phyloP scores from a whole-genome alignment of 371 early-diverging fungal genomes.

The Apophysomyces elegans region DNA sequence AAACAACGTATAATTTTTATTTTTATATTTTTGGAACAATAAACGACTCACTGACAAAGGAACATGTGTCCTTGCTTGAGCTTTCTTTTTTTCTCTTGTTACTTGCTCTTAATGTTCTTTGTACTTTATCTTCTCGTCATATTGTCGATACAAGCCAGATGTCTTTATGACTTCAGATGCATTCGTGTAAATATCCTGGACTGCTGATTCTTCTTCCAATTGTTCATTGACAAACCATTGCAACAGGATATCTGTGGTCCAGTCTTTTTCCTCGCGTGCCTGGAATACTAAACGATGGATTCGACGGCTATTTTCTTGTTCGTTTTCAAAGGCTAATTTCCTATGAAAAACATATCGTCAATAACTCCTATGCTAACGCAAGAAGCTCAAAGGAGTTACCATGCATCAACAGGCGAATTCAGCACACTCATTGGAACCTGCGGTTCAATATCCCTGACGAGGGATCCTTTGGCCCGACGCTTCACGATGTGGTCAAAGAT shows the following conservation, averaged over 20 bases:
- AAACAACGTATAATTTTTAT: too few relatives aligned
- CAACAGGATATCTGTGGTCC: slow-evolving; percentile 21
- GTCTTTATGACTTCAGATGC: slow-evolving; percentile 17
- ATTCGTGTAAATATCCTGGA: slow-evolving; percentile 25
- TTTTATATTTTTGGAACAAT: too few relatives aligned
- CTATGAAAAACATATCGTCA: slow-evolving; percentile 1
- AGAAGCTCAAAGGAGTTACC: slow-evolving; percentile 5
- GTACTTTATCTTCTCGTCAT: slow-evolving; percentile 19
- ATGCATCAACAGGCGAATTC: slow-evolving; percentile 17
- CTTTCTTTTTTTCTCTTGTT: too few relatives aligned
- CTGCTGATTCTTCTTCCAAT: slow-evolving; percentile 27
- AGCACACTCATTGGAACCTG: slow-evolving; percentile 2
- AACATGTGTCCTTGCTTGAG: too few relatives aligned
- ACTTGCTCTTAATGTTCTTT: slow-evolving; percentile 21
- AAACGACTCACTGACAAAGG: too few relatives aligned
- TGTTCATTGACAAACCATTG: slow-evolving; percentile 32
- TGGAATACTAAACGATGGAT: slow-evolving; percentile 20
- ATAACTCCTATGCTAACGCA: not conserved
- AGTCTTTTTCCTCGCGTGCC: slow-evolving; percentile 25
- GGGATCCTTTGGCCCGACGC: slow-evolving; percentile 24
- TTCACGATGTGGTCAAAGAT: slow-evolving; percentile 31
- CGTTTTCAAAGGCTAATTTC: slow-evolving; percentile 20
- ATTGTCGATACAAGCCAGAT: slow-evolving; percentile 24
- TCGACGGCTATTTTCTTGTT: slow-evolving; percentile 21
- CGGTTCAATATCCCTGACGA: slow-evolving; percentile 14